phyloP scores from a whole-genome alignment of 2,329 filamentous ascomycete species.

The Neonectria hederae region DNA sequence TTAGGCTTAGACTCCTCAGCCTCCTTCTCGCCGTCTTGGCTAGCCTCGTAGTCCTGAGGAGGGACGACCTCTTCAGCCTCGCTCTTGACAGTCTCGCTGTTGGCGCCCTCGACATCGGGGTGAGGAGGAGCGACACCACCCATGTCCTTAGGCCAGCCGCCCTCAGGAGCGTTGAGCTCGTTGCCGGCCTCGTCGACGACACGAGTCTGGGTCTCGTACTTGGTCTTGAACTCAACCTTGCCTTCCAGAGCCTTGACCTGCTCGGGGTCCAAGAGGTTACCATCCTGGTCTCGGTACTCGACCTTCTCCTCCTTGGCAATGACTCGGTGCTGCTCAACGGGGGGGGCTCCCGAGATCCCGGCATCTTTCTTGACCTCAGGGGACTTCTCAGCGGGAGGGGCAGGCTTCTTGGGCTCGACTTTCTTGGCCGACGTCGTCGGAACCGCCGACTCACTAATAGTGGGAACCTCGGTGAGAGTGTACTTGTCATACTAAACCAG shows the following conservation, averaged over 20 bases:
- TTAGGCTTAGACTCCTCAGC: conserved; percentile 65
- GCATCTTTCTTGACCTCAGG: conserved; percentile 38
- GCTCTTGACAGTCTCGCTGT: conserved; percentile 64
- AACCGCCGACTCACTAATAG: conserved; percentile 42
- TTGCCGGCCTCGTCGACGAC: conserved; percentile 83
- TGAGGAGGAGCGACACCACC: conserved; percentile 65
- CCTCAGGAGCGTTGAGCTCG: conserved; percentile 66
- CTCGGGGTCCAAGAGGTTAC: conserved; percentile 85
- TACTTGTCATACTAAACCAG: conserved; percentile 60
- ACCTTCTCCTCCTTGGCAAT: conserved; percentile 78
- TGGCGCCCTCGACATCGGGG: conserved; percentile 68
- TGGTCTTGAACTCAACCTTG: conserved; percentile 94
- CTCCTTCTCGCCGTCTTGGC: conserved; percentile 69
- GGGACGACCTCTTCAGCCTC: conserved; percentile 49
- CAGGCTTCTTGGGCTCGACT: conserved; percentile 39
- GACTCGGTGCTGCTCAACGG: conserved; percentile 59
- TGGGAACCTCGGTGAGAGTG: conserved; percentile 38
- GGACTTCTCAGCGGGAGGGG: conserved; percentile 36
- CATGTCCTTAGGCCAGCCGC: conserved; percentile 49
- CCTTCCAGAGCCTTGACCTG: conserved; percentile 86
- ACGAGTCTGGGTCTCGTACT: conserved; percentile 93
- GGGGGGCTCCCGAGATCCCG: conserved; percentile 60
- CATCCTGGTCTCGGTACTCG: conserved; percentile 94
- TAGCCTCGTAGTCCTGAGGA: conserved; percentile 55
- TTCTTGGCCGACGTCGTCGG: conserved; percentile 42